A percentile compares a stretch with the other conserved stretches of the same genome.
These are phyloP conservation scores for Carex kokanica DNA, from an alignment of 176 grass and related monocot species.

Conservation along the genomic window DNA sequence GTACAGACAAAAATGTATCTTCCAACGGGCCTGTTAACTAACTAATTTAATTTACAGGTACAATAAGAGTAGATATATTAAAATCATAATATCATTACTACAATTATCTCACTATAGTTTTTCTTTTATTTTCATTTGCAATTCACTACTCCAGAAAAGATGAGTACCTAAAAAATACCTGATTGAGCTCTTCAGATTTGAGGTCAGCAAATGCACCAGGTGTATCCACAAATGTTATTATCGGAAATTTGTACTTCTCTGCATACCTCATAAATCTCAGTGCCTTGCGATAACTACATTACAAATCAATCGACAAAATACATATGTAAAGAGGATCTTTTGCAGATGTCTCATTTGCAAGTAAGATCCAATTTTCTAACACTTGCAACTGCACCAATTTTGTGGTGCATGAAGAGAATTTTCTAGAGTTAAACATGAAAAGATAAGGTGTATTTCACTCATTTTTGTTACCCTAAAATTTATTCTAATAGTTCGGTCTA, in stretches of 20 bases:
- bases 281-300: slow-evolving; percentile 40
- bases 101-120: background rate
- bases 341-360: slow-evolving; percentile 7
- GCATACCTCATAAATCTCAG: slow-evolving; percentile 49
- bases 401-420: background rate
- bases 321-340: background rate
- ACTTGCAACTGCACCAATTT: background rate
- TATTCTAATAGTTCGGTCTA: background rate
- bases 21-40: background rate
- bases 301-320: background rate
- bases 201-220: slow-evolving; percentile 50
- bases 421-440: background rate
- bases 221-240: slow-evolving; percentile 50
- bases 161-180: slow-evolving; percentile 27
- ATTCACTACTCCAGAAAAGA: background rate
- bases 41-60: background rate
- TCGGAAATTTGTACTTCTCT: slow-evolving; percentile 41
- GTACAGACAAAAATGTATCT: background rate
- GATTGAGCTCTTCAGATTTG: slow-evolving; percentile 52
- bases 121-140: background rate
- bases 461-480: background rate
- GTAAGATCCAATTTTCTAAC: background rate
- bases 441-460: background rate
- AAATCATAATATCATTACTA: slow-evolving; percentile 4
- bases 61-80: background rate